phyloP scores from a whole-genome alignment of 1,139 yeast genomes.

The Candida frijolesensis region DNA sequence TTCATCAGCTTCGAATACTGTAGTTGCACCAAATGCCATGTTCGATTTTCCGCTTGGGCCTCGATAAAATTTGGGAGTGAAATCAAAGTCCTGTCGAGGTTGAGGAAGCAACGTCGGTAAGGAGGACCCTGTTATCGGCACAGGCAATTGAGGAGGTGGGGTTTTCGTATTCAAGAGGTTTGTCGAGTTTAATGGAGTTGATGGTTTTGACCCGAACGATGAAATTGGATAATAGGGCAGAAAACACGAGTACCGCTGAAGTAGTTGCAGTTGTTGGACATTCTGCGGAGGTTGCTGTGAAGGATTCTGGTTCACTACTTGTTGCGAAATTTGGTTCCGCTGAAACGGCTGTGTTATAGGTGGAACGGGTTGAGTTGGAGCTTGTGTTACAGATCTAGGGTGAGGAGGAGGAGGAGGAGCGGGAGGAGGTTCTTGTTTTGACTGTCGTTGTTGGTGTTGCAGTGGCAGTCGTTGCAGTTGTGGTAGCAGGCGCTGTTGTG shows the following conservation, averaged over 20 bases:
- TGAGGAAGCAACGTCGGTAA: conserved; percentile 6
- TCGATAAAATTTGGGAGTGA: conserved; percentile 10
- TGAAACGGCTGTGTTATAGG: not conserved
- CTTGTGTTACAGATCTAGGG: not conserved
- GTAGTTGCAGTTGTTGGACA: not conserved
- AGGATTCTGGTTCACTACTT: not conserved
- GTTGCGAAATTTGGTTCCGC: not conserved
- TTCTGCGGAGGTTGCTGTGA: not conserved
- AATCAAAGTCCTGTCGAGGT: conserved; percentile 8
- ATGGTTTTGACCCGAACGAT: not conserved
- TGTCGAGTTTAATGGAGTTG: not conserved
- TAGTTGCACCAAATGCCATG: conserved; percentile 10
- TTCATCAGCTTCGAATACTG: conserved; percentile 12
- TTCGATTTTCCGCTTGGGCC: conserved; percentile 10
- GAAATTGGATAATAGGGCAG: conserved; percentile 2
- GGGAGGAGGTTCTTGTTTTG: too few species aligned
- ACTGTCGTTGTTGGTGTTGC: too few species aligned
- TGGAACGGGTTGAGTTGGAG: not conserved
- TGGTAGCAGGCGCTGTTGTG: not conserved
- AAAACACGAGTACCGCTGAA: not conserved
- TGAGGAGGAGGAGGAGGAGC: too few species aligned
- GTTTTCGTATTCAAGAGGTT: not conserved
- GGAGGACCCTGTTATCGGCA: not conserved
- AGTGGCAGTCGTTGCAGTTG: too few species aligned
- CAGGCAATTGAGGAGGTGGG: conserved; percentile 6